A percentile compares a stretch with the other conserved stretches of the same genome.
Evolutionary conservation across 164 flowering plant genomes (phyloP).

Genomic region (Cinnamomum chago): DNA sequence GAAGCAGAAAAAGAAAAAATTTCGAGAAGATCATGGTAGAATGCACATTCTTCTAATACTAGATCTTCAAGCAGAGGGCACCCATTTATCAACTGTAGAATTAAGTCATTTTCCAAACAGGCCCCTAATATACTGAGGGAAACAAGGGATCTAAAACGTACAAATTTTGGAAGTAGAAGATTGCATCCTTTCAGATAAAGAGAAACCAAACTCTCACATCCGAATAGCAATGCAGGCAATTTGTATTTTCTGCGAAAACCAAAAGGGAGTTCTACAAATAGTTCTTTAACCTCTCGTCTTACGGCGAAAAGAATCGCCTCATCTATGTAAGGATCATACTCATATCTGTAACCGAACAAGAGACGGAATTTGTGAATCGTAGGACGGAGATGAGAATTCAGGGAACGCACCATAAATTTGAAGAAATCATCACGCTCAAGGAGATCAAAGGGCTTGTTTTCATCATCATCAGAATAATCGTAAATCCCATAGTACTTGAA

Average conservation of each 20-base stretch:
- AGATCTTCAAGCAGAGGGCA: not conserved
- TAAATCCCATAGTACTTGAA: too few species aligned
- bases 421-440: not conserved
- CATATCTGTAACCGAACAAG: not conserved
- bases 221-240: not conserved
- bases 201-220: not conserved
- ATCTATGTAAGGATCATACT: not conserved
- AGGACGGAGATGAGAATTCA: not conserved
- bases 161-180: not conserved
- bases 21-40: not conserved
- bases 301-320: not conserved
- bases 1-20: not conserved
- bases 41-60: not conserved
- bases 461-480: too few species aligned
- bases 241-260: not conserved
- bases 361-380: not conserved
- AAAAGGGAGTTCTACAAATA: too few species aligned
- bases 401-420: not conserved
- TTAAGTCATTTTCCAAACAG: not conserved
- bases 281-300: not conserved
- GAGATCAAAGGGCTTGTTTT: not conserved
- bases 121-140: not conserved
- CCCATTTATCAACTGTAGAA: not conserved
- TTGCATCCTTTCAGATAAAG: not conserved
- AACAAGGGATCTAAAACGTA: not conserved